Evolutionary conservation across 148 eudicot species (phyloP).

Genomic region (Cornus suecica): DNA sequence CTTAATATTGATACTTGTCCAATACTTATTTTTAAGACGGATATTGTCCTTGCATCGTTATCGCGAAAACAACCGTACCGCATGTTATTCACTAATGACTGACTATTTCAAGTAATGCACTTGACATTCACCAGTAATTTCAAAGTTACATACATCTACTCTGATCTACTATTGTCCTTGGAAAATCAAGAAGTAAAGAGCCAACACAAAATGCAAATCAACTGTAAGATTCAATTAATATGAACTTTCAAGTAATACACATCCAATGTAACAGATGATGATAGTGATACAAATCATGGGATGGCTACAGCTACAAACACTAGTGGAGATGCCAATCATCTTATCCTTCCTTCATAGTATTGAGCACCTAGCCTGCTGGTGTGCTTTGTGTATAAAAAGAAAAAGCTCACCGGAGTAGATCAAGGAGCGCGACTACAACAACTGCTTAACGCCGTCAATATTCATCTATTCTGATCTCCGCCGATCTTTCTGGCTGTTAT

Average conservation of each 20-base stretch:
- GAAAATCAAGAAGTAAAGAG: too few species aligned
- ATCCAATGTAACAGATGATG: neutral
- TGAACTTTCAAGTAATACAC: neutral
- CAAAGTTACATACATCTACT: too few species aligned
- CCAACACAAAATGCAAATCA: too few species aligned
- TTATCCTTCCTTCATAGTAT: neutral
- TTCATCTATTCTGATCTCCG: constrained; percentile 64
- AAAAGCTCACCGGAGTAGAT: constrained; percentile 13
- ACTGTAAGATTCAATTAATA: neutral
- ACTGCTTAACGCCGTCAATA: neutral
- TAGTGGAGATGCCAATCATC: constrained; percentile 3
- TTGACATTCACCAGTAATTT: too few species aligned
- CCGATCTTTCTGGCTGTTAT: constrained; percentile 53
- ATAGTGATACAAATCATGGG: constrained; percentile 3
- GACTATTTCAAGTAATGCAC: too few species aligned
- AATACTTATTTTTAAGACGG: too few species aligned
- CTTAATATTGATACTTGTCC: too few species aligned
- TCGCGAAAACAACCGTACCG: too few species aligned
- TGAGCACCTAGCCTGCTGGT: constrained; percentile 2
- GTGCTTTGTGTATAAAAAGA: constrained; percentile 15
- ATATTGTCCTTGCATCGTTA: too few species aligned
- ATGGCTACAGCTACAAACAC: constrained; percentile 4
- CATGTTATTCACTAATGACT: too few species aligned
- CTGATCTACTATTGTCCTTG: too few species aligned
- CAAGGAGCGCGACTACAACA: neutral